These are phyloP conservation scores for Coleophoma cylindrospora DNA, from an alignment of 2,329 filamentous ascomycete genomes.

Conservation along the genomic window DNA sequence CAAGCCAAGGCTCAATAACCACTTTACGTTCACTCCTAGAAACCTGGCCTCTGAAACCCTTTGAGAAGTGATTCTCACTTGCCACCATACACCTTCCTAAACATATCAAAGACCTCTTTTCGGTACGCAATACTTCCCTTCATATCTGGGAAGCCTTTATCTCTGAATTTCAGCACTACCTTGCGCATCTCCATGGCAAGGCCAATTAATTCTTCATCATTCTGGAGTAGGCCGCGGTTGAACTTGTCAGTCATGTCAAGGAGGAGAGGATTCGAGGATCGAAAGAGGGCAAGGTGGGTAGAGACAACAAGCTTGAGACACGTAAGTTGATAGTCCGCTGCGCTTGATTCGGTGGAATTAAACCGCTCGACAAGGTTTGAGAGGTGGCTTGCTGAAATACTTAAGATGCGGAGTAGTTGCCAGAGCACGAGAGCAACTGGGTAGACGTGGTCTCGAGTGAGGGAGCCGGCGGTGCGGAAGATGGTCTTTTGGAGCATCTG, in stretches of 20 bases:
- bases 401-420: conserved; percentile 16
- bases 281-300: conserved; percentile 19
- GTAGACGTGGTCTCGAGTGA: conserved; percentile 17
- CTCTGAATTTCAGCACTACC: conserved; percentile 15
- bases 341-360: neutral
- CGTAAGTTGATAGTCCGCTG: conserved; percentile 14
- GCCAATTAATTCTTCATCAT: conserved; percentile 12
- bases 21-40: too few relatives aligned
- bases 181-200: conserved; percentile 15
- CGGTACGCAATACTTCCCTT: conserved; percentile 19
- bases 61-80: neutral
- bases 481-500: conserved; percentile 18
- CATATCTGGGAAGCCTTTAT: conserved; percentile 17
- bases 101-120: conserved; percentile 18
- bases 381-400: conserved; percentile 14
- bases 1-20: too few relatives aligned
- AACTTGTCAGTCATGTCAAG: conserved; percentile 17
- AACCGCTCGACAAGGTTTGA: conserved; percentile 13
- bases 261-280: conserved; percentile 17
- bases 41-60: too few relatives aligned
- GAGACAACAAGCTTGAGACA: conserved; percentile 16
- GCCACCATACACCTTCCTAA: conserved; percentile 15
- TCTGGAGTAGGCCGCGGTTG: conserved; percentile 15
- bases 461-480: conserved; percentile 16
- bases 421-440: conserved; percentile 20